phyloP scores from a whole-genome alignment of 1,139 yeast genomes.

The Geotrichum citri-aurantii region DNA sequence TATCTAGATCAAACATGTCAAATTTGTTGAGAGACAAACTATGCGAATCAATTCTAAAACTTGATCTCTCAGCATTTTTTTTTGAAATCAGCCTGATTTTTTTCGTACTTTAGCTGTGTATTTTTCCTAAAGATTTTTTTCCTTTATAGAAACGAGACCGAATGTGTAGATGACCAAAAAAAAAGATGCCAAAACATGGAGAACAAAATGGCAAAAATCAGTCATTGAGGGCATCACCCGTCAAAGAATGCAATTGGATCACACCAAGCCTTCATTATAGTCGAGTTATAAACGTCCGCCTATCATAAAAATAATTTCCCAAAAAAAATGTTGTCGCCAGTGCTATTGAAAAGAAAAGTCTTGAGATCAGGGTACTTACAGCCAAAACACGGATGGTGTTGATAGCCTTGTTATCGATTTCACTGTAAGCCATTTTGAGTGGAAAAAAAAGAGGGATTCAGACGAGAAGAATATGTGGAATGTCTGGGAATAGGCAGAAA shows the following conservation, averaged over 20 bases:
- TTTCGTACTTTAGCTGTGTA: background rate
- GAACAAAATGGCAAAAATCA: background rate
- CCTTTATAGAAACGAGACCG: background rate
- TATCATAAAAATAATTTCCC: too few species aligned
- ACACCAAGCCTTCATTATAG: background rate
- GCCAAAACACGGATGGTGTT: slow-evolving; percentile 88
- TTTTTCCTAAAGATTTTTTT: background rate
- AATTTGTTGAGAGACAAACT: too few species aligned
- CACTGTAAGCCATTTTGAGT: slow-evolving; percentile 26
- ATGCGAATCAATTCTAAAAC: too few species aligned
- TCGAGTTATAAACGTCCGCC: too few species aligned
- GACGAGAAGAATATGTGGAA: background rate
- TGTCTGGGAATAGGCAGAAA: background rate
- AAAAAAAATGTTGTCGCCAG: too few species aligned
- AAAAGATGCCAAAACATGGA: background rate
- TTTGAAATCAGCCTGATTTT: too few species aligned
- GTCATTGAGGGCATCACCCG: background rate
- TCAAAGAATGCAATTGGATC: too few species aligned
- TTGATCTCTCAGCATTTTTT: too few species aligned
- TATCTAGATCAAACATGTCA: too few species aligned
- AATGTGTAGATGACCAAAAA: background rate
- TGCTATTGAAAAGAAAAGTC: too few species aligned
- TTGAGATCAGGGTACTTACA: slow-evolving; percentile 32
- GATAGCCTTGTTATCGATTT: slow-evolving; percentile 70
- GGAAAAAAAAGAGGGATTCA: background rate